phyloP scores from a whole-genome alignment of 2,329 filamentous ascomycete genomes.

The Exophiala calicioides region DNA sequence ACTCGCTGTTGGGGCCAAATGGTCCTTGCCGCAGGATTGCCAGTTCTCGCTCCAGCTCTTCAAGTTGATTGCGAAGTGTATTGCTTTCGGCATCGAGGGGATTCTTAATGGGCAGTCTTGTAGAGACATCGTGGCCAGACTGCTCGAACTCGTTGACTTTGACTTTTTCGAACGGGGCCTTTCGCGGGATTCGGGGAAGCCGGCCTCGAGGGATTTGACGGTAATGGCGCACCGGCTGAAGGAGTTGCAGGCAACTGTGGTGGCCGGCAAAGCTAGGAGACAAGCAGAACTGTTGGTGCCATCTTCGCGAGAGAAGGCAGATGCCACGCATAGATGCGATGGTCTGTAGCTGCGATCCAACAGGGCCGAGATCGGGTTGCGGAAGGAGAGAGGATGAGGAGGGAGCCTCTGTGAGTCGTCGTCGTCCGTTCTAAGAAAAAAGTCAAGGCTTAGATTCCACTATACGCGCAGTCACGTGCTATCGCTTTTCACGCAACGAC shows the following conservation, averaged over 20 bases:
- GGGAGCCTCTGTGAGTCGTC: too few relatives aligned
- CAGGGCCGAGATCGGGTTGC: too few relatives aligned
- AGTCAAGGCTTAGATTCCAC: too few relatives aligned
- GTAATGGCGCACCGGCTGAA: slow-evolving; percentile 24
- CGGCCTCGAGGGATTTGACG: slow-evolving; percentile 24
- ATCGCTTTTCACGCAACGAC: too few relatives aligned
- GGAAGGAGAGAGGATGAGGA: too few relatives aligned
- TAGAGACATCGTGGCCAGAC: slow-evolving; percentile 39
- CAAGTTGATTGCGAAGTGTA: slow-evolving; percentile 41
- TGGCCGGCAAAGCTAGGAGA: slow-evolving; percentile 30
- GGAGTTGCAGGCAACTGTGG: slow-evolving; percentile 28
- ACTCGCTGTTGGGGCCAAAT: slow-evolving; percentile 45
- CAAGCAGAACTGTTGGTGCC: slow-evolving; percentile 33
- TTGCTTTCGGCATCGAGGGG: slow-evolving; percentile 42
- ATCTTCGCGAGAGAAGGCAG: slow-evolving; percentile 32
- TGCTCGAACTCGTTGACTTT: slow-evolving; percentile 49
- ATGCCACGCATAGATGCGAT: slow-evolving; percentile 28
- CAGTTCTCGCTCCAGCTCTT: slow-evolving; percentile 44
- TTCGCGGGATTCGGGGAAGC: slow-evolving; percentile 4
- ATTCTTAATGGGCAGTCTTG: slow-evolving; percentile 40
- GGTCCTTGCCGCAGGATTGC: slow-evolving; percentile 44
- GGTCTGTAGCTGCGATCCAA: too few relatives aligned
- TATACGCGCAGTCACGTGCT: too few relatives aligned
- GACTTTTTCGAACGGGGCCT: slow-evolving; percentile 35
- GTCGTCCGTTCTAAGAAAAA: too few relatives aligned